Evolutionary conservation across 495 filamentous ascomycete species (phyloP).

Genomic region (Tetracladium setigerum): DNA sequence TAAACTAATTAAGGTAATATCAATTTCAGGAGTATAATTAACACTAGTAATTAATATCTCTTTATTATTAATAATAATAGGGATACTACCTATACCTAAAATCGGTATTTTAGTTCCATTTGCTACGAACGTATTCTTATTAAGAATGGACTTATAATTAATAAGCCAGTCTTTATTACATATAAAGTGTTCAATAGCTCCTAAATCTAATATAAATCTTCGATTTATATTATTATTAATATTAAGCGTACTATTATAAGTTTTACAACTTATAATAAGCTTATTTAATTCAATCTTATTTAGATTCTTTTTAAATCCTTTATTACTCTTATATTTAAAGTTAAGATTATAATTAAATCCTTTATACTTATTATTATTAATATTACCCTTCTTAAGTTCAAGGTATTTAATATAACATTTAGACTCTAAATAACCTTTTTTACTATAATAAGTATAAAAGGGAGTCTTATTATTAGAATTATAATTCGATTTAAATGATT

Average conservation of each 20-base stretch:
- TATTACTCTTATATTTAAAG: background rate
- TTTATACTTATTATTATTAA: background rate
- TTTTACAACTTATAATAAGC: background rate
- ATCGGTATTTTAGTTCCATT: constrained; percentile 1
- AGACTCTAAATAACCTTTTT: constrained; percentile 1
- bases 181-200: constrained; percentile 4
- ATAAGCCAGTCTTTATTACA: constrained; percentile 7
- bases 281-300: background rate
- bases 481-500: background rate
- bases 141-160: constrained; percentile 6
- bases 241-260: background rate
- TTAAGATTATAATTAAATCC: background rate
- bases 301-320: background rate
- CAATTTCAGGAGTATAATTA: constrained; percentile 8
- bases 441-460: constrained; percentile 1
- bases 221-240: background rate
- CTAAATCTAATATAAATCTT: constrained; percentile 5
- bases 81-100: constrained; percentile 6
- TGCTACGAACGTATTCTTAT: background rate
- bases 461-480: background rate
- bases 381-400: background rate
- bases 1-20: constrained; percentile 5
- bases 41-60: constrained; percentile 7
- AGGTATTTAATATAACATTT: constrained; percentile 8
- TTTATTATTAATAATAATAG: constrained; percentile 5